phyloP scores from a whole-genome alignment of 352 stramenopile species.

The Pythium sukuiense region DNA sequence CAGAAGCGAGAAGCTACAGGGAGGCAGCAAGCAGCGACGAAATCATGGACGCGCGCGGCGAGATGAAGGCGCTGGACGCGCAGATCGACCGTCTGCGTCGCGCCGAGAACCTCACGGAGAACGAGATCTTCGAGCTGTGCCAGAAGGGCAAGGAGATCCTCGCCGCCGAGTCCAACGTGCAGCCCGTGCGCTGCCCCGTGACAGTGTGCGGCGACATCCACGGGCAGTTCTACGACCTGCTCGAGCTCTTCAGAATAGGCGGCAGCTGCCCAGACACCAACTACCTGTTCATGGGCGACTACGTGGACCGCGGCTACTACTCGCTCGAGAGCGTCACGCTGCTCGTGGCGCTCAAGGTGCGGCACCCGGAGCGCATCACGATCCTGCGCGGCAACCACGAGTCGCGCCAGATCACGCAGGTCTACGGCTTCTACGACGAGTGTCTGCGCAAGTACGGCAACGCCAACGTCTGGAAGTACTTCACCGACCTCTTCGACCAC shows the following conservation, averaged over 20 bases:
- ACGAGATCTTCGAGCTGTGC: conserved; percentile 88
- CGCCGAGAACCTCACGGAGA: conserved; percentile 88
- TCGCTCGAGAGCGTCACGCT: conserved; percentile 84
- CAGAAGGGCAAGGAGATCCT: conserved; percentile 91
- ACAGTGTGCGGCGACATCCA: conserved; percentile 90
- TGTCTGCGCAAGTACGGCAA: conserved; percentile 78
- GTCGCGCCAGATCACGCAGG: conserved; percentile 53
- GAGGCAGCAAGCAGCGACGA: not conserved
- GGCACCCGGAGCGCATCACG: conserved; percentile 85
- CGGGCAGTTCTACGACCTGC: conserved; percentile 88
- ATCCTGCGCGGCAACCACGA: conserved; percentile 76
- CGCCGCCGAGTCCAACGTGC: conserved; percentile 81
- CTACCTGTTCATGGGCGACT: conserved; percentile 92
- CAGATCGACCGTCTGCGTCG: conserved; percentile 82
- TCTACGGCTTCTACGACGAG: conserved; percentile 77
- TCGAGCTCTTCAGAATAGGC: conserved; percentile 90
- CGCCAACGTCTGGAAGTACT: conserved; percentile 91
- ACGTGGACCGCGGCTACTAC: conserved; percentile 89
- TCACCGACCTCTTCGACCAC: conserved; percentile 89
- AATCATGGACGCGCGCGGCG: conserved; percentile 68
- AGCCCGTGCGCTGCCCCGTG: conserved; percentile 83
- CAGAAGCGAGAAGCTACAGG: conserved; percentile 1
- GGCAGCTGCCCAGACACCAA: conserved; percentile 86
- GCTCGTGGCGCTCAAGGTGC: conserved; percentile 84
- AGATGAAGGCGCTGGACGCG: conserved; percentile 87